Percentiles rank a stretch among this genome's conserved stretches.
Evolutionary conservation across 352 stramenopile genomes (phyloP).

Genomic region (Phytophthora ohioensis): DNA sequence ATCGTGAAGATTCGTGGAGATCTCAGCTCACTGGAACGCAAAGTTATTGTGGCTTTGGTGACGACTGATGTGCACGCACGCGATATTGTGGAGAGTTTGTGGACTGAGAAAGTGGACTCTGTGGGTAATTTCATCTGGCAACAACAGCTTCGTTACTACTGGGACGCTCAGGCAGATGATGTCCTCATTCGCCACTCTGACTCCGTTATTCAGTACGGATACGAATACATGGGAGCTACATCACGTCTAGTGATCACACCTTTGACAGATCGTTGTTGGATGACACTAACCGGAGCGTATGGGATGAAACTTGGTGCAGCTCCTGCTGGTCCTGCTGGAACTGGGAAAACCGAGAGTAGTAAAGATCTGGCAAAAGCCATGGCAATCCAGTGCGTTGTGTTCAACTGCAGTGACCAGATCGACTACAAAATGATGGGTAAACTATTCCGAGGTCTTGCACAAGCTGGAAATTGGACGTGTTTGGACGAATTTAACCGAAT

Average conservation of each 20-base stretch:
- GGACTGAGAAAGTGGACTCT: constrained; percentile 67
- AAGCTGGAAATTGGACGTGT: constrained; percentile 91
- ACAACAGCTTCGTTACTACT: constrained; percentile 95
- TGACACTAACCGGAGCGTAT: constrained; percentile 95
- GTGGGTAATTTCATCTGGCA: constrained; percentile 95
- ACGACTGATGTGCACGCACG: constrained; percentile 93
- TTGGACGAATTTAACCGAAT: constrained; percentile 97
- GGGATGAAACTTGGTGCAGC: constrained; percentile 94
- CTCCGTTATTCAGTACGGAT: constrained; percentile 92
- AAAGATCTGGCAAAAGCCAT: constrained; percentile 96
- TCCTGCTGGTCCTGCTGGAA: constrained; percentile 94
- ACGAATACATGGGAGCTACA: constrained; percentile 96
- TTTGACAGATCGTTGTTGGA: constrained; percentile 95
- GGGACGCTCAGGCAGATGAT: constrained; percentile 89
- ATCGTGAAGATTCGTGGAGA: constrained; percentile 94
- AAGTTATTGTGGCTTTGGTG: constrained; percentile 95
- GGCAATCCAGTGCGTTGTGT: constrained; percentile 95
- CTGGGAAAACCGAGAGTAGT: constrained; percentile 96
- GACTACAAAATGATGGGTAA: constrained; percentile 98
- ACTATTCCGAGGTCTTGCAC: constrained; percentile 93
- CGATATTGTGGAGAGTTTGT: constrained; percentile 88
- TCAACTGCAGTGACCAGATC: constrained; percentile 96
- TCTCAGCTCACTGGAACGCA: constrained; percentile 88
- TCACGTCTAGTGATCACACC: constrained; percentile 89
- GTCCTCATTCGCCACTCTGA: constrained; percentile 91